Evolutionary conservation across 768 basidiomycete species (phyloP), one percentile per base, ranked within the genome.

Genomic region (Boletus tomentosulus): DNA sequence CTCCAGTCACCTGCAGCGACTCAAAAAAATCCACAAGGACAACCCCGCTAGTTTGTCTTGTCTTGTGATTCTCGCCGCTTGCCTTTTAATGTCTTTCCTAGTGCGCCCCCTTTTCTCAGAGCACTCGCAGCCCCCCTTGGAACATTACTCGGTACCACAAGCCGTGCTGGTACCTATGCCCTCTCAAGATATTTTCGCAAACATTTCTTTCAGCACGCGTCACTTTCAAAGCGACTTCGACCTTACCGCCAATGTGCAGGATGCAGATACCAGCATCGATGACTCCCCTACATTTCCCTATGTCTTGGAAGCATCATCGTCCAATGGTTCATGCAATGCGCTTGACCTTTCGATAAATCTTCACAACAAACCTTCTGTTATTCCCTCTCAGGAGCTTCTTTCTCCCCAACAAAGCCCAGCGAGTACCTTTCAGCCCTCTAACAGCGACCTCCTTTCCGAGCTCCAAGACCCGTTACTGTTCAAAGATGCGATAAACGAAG

Each of bases 1-100:
- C 31, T 74, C 72, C 25, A 73, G 72, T 55, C 74, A 75, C 37
- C 64, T 73, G 44, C 72, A 73, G 57, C 59, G 74, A 46, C 48
- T 73, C 13, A 72, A 75, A 49, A 74, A 68, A 34, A 64, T 64
- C 11, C 61, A 71, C 12, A 69, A 64, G 42, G 59, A 70, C 46
- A 62, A 72, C 44, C 64, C 68, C 25, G 48, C 63, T 19, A 66
- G 72, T 73, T 54, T 27, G 73, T 71, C 51, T 35, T 46, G 15
- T 22, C 24, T 27, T 35, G 2, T 34, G 9, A 38, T 24, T 12
- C 25, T 50, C 27, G 3, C 15, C 7, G 44, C n/a, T 49, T 28
- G 9, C 27, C 39, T 33, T 46, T 50, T 54, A 44, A 39, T 31
- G 31, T 11, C 19, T 34, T 45, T 38, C 1, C 27, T 33, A 71